Evolutionary conservation across 306 rosid genomes (phyloP).

Genomic region (Dryas drummondii): DNA sequence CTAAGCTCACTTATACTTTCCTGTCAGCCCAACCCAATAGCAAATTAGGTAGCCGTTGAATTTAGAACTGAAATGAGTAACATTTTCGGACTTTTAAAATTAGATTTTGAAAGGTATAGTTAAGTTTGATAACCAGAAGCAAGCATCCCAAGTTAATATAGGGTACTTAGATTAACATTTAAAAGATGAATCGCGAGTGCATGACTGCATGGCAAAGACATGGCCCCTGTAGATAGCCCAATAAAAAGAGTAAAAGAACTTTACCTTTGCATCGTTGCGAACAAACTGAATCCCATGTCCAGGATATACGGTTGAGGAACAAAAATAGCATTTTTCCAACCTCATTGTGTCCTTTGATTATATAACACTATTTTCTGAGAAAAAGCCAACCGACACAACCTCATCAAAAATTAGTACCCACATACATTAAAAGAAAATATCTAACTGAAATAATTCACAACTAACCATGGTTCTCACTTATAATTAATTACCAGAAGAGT

Average conservation of each 20-base stretch:
- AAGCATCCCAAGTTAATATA: background rate
- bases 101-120: background rate
- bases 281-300: slow-evolving; percentile 94
- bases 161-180: background rate
- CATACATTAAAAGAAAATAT: background rate
- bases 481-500: background rate
- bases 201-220: background rate
- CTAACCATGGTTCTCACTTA: background rate
- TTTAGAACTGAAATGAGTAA: background rate
- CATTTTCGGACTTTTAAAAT: background rate
- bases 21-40: background rate
- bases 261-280: slow-evolving; percentile 88
- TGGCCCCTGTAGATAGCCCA: background rate
- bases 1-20: background rate
- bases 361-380: background rate
- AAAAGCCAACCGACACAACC: background rate
- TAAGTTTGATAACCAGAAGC: background rate
- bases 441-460: background rate
- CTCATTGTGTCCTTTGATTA: slow-evolving; percentile 44
- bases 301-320: slow-evolving; percentile 84
- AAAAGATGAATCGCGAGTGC: background rate
- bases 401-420: background rate
- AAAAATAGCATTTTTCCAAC: slow-evolving; percentile 94
- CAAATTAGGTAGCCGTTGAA: background rate
- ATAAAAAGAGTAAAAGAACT: background rate